Evolutionary conservation across 345 rosid genomes (phyloP), one percentile per base, ranked within the genome.

Genomic region (Rubroshorea leprosula): DNA sequence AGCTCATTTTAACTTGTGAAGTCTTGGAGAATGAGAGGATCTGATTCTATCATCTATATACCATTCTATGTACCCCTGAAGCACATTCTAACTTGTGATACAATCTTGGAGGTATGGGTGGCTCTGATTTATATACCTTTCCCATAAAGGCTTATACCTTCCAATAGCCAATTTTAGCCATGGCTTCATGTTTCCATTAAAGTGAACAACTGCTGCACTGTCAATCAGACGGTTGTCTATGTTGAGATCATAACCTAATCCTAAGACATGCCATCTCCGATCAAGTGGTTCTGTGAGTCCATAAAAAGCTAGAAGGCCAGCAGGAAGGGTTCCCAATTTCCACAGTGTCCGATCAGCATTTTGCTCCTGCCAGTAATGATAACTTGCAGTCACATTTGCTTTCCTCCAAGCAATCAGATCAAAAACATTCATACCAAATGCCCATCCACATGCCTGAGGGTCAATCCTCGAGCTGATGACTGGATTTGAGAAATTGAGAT

Each of bases 371-470:
- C 98, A 91, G 67, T 76, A 77, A 63, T 82, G 99, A 70, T 93
- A 93, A 31, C 77, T 68, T 35, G 80, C 80, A 22, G 99, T 89
- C 73, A 89, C 96, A 55, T 89, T 82, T n/a, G 86, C 88, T 68
- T 83, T 93, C 74, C 89, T 87, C 99, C 99, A 93, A 0, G 87
- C 87, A 43, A 93, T 66, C 65, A 93, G 68, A 66, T 93, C 96
- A 47, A 93, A 89, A 49, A 87, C 77, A 58, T 93, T 93, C 99
- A 89, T 85, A 20, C 99, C 99, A 49, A 89, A 93, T 2, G 99
- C 99, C 99, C 99, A 93, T 27, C 94, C 97, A 62, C 99, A 93
- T 55, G 97, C 95, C 68, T 89, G 99, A 0, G 96, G 99, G 64
- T 93, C 99, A 29, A 93, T 82, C 83, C 87, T 93, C 5, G 95